Base-by-base conservation (phyloP, 2,329 filamentous ascomycete species). In the Drechslera avenae region DNA sequence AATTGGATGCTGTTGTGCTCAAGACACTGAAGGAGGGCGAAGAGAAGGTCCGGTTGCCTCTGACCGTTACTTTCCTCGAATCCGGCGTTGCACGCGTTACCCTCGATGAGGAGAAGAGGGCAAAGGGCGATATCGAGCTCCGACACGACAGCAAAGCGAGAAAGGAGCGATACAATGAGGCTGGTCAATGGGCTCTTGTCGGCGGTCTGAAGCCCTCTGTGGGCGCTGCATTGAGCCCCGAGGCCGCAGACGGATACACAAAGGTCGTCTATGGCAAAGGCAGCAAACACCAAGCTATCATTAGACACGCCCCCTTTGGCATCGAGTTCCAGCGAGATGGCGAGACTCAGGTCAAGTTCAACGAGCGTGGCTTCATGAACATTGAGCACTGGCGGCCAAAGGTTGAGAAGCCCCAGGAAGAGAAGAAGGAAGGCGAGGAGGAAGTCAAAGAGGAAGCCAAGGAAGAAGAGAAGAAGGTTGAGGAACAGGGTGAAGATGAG, bases 161-260 rank as follows among this genome's bases (percentile, higher is more conserved):
- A 63, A 97, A 97, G 75, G 90, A 97, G 72, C 84, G 94, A 57
- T 99, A 97, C 74, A 95, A 97, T 64, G 94, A 97, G 75, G 89
- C 88, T 12, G 89, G 88, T 59, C 85, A 90, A 57, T 96, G 90
- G 88, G 85, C 88, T 17, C 82, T 99, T 56, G 90, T 96, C 36
- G 93, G 91, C 47, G 91, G 90, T 2, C 77, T 93, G 44, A 82
- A 86, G 35, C 73, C 87, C 35, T 91, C 92, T 74, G 86, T 83
- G 66, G 81, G 83, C 45, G 90, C 90, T 37, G 84, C 87, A 52
- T 75, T 93, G 52, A 82, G 81, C 43, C 80, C 83, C 39, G 83
- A 89, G 63, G 82, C 86, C 44, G 83, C 87, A 68, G 75, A 81
- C 18, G 86, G 88, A 52, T 85, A 86, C 57, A 92, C 87, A 54